phyloP scores from a whole-genome alignment of 176 grass and related monocot genomes.

The Phoenix dactylifera region DNA sequence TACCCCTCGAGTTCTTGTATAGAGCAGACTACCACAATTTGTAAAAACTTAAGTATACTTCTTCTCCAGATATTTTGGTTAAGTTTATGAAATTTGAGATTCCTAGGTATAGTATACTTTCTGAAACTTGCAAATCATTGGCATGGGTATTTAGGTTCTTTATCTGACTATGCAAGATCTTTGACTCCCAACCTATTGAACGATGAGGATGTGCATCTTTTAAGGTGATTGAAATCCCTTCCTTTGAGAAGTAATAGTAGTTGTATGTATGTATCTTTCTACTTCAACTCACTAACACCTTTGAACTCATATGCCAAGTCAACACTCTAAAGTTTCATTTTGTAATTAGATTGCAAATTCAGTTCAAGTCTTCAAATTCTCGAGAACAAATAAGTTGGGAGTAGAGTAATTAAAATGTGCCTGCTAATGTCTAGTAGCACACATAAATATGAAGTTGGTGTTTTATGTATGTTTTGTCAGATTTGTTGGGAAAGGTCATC shows the following conservation, averaged over 20 bases:
- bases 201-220: constrained; percentile 70
- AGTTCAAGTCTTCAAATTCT: no score
- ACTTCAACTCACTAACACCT: no score
- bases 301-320: no score
- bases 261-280: not conserved
- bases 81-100: constrained; percentile 3
- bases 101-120: no score
- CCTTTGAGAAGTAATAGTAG: not conserved
- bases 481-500: no score
- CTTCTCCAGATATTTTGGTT: constrained; percentile 4
- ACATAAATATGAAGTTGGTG: no score
- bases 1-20: constrained; percentile 25
- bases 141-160: constrained; percentile 45
- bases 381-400: no score
- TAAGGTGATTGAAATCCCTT: constrained; percentile 55
- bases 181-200: constrained; percentile 77
- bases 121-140: not conserved
- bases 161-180: constrained; percentile 64
- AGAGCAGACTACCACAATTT: constrained; percentile 37
- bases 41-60: constrained; percentile 71
- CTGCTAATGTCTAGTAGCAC: no score
- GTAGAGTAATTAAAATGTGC: no score
- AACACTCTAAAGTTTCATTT: no score
- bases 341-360: no score
- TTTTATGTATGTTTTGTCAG: no score